These are phyloP conservation scores for Mycosphaerelloides madeirae DNA, from an alignment of 2,329 filamentous ascomycete genomes.

Conservation along the genomic window DNA sequence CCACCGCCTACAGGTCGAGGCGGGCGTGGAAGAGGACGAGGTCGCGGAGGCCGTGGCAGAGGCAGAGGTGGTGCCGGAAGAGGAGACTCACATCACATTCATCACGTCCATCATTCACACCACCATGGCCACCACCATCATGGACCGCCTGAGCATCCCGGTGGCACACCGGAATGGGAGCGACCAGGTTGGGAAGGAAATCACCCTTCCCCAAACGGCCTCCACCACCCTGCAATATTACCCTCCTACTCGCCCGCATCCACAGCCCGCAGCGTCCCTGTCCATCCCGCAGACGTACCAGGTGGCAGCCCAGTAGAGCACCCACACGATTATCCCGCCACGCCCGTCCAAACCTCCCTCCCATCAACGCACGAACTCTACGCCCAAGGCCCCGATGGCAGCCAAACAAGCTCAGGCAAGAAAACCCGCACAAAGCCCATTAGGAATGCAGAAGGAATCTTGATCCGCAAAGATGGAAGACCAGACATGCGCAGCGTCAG, in stretches of 20 bases:
- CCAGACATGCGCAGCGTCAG: conserved; percentile 51
- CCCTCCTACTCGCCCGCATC: conserved; percentile 14
- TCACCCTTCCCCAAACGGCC: conserved; percentile 35
- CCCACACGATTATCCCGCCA: conserved; percentile 23
- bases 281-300: neutral
- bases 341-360: conserved; percentile 15
- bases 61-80: conserved; percentile 36
- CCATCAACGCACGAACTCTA: conserved; percentile 11
- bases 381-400: conserved; percentile 9
- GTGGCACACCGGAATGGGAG: conserved; percentile 39
- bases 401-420: conserved; percentile 31
- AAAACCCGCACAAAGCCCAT: conserved; percentile 49
- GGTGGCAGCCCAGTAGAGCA: conserved; percentile 11
- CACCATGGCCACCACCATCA: neutral
- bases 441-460: conserved; percentile 46
- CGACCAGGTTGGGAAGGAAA: conserved; percentile 34
- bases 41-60: conserved; percentile 37
- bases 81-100: conserved; percentile 5
- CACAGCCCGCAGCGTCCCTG: neutral
- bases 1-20: conserved; percentile 15
- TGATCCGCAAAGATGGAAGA: conserved; percentile 49
- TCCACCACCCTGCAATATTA: conserved; percentile 14
- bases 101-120: neutral
- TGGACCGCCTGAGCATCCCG: neutral
- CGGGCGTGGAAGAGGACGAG: conserved; percentile 25